Base-by-base conservation (phyloP, 2,329 filamentous ascomycete genomes). In the Parascedosporium putredinis region DNA sequence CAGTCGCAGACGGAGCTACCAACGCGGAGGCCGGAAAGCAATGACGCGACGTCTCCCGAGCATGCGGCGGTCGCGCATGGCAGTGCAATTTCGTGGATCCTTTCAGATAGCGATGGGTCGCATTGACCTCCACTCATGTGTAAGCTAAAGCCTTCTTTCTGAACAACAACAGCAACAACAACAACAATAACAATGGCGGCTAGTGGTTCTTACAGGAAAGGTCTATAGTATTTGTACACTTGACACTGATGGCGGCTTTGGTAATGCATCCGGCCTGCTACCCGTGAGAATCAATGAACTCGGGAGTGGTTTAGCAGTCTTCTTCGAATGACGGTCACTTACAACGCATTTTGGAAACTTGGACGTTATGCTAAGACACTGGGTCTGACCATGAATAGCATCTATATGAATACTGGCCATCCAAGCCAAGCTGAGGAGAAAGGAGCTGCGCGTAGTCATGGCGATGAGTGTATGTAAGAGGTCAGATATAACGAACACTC, bases 241-340 rank as follows among this genome's bases (percentile, higher is more conserved):
- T 34, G 1, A 18, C 29, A n/a, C 33, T 40, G 4, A 10, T 25
- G 10, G 46, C 46, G 8, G 29, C 46, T 5, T 10, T 18, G 4
- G 46, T 48, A 23, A 48, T 25, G 33, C 46, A 48, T 33, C 46
- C 33, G 16, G 46, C 46, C 46, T 48, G 22, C 40, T 43, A n/a
- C 22, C 40, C 16, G 23, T 24, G 20, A 20, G 14, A 18, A 24
- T n/a, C 2, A 12, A 20, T 10, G 23, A 10, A 20, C 5, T 22
- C 6, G 27, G 9, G 29, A 24, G 4, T 23, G n/a, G 29, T n/a
- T n/a, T n/a, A n/a, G 8, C 4, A 12, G 10, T n/a, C 12, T 5
- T 7, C n/a, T 10, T 27, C 24, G 45, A 23, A 9, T 5, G 4
- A 22, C 7, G n/a, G n/a, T 3, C 12, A 40, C 33, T 25, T 16